These are phyloP conservation scores for Hapsidospora chrysogenum DNA, from an alignment of 495 filamentous ascomycete species.

Conservation along the genomic window DNA sequence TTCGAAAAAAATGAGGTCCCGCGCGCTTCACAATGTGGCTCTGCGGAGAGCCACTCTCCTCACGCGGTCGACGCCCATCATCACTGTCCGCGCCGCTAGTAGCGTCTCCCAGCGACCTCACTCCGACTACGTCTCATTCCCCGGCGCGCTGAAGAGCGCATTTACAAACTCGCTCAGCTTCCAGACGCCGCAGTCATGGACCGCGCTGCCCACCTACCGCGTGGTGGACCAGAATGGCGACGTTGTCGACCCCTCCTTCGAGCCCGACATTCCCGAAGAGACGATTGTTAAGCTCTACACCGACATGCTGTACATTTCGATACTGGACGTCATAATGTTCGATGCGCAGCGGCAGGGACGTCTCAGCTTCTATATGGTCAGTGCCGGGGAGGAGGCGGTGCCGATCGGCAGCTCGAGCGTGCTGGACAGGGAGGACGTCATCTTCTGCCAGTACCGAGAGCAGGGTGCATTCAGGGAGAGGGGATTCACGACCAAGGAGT, in stretches of 20 bases:
- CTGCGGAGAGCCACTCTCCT: not conserved
- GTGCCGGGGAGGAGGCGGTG: constrained; percentile 89
- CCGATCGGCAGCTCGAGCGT: constrained; percentile 75
- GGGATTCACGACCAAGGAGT: constrained; percentile 71
- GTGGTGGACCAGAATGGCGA: constrained; percentile 70
- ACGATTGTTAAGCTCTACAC: constrained; percentile 48
- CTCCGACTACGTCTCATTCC: constrained; percentile 66
- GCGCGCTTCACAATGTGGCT: not conserved
- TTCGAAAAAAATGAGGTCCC: not conserved
- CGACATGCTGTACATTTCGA: constrained; percentile 55
- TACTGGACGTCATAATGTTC: constrained; percentile 92
- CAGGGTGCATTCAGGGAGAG: constrained; percentile 79
- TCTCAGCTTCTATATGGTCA: constrained; percentile 95
- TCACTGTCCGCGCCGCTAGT: constrained; percentile 13
- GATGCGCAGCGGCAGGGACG: constrained; percentile 69
- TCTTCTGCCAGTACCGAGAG: constrained; percentile 93
- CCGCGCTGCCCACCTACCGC: constrained; percentile 73
- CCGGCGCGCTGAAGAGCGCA: constrained; percentile 85
- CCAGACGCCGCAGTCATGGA: constrained; percentile 44
- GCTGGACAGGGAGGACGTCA: constrained; percentile 64
- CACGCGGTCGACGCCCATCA: not conserved
- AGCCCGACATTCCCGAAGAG: constrained; percentile 48
- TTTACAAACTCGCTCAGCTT: constrained; percentile 72
- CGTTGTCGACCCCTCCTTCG: constrained; percentile 52
- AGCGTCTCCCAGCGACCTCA: constrained; percentile 48